Base-by-base conservation (phyloP, 1,139 yeast species). In the Chernovozyma aurita region DNA sequence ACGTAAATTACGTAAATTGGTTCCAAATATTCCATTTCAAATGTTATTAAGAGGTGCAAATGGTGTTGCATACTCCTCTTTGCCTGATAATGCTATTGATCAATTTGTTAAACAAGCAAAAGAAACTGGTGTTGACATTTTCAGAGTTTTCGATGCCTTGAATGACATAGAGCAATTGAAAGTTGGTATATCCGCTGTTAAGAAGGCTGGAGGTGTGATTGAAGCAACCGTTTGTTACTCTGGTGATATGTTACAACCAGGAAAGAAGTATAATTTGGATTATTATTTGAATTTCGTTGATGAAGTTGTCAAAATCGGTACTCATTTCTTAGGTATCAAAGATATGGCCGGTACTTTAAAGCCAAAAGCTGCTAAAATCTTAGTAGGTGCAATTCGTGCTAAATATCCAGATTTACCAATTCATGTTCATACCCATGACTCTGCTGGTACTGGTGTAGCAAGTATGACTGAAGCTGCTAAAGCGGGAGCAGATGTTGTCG, bases 341-440 rank as follows among this genome's bases (percentile, higher is more conserved):
- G 99, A 92, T 68, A 92, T 92, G 99, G 99, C 99, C 36, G 99
- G 99, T 69, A 90, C 97, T 42, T 65, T 92, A 70, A 90, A 92
- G 67, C 98, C 99, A 42, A 74, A 78, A 44, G 98, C 98, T 43
- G 98, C 98, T 31, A 79, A 74, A 37, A 48, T 81, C 38, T 78
- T 92, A 58, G 74, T 92, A 53, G 80, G 92, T 41, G 70, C 86
- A 24, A 79, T 92, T 49, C 81, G 98, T 64, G 78, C 77, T 43
- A 82, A 77, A 63, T 87, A 86, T 65, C 98, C 99, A 36, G 78
- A 86, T 55, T 74, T 94, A 57, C 97, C 97, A 48, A 90, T 92
- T 55, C 99, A 92, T 61, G 97, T 92, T 33, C 99, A 92, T 67
- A 90, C 98, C 28, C 99, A 92, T 65, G 99, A 92, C 66, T 88